Evolutionary conservation across 1,139 yeast species (phyloP).

Genomic region (Yamadazyma friedrichii): DNA sequence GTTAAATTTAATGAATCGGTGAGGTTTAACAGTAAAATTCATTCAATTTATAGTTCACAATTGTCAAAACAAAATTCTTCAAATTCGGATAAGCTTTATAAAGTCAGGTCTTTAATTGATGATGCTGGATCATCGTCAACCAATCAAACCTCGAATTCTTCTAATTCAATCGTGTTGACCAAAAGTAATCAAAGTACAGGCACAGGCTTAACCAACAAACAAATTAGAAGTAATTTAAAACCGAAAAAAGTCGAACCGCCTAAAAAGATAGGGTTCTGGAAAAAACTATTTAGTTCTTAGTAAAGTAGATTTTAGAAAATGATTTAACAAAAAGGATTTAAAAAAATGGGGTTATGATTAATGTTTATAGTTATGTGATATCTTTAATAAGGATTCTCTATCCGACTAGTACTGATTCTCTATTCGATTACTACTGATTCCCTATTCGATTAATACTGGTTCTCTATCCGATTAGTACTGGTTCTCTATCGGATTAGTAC

Average conservation of each 20-base stretch:
- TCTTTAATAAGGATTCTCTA: too few relatives aligned
- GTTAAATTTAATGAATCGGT: constrained; percentile 10
- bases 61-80: constrained; percentile 11
- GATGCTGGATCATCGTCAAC: constrained; percentile 4
- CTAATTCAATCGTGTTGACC: constrained; percentile 1
- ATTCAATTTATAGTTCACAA: constrained; percentile 27
- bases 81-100: constrained; percentile 26
- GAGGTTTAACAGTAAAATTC: constrained; percentile 25
- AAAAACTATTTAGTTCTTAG: constrained; percentile 9
- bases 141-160: not conserved
- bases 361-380: too few relatives aligned
- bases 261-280: constrained; percentile 18
- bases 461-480: too few relatives aligned
- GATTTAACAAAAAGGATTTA: too few relatives aligned
- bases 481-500: too few relatives aligned
- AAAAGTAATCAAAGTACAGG: constrained; percentile 4
- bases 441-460: too few relatives aligned
- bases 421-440: too few relatives aligned
- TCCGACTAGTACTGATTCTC: too few relatives aligned
- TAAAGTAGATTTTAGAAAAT: too few relatives aligned
- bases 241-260: constrained; percentile 8
- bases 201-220: constrained; percentile 15
- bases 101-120: constrained; percentile 38
- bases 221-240: constrained; percentile 14
- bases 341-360: too few relatives aligned